Conservation (phyloP, 2,329 filamentous ascomycete genomes). For the Colletotrichum zoysiae region DNA sequence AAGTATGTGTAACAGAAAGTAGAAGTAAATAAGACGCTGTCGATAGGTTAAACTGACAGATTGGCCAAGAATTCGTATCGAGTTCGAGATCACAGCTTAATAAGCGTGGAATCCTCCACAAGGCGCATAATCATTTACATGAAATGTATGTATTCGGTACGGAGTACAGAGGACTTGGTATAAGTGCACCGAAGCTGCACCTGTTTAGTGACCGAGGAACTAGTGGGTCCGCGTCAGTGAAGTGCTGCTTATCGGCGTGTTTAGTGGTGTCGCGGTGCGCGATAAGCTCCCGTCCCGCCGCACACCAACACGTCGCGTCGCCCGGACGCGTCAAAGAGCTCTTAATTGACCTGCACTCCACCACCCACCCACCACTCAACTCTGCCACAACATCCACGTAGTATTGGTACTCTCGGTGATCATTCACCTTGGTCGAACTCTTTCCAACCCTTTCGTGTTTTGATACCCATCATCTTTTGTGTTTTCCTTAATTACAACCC, state of each 20-base stretch:
- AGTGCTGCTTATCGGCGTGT: constrained; percentile 38
- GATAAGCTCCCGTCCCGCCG: constrained; percentile 31
- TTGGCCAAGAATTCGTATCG: background rate
- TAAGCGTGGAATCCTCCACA: background rate
- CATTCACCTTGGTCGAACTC: background rate
- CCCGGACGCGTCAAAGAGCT: constrained; percentile 33
- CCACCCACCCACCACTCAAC: constrained; percentile 12
- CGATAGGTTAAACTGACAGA: background rate
- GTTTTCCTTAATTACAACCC: constrained; percentile 14
- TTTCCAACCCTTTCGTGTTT: constrained; percentile 25
- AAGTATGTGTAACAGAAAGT: background rate
- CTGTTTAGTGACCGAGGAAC: background rate
- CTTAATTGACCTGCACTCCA: constrained; percentile 39
- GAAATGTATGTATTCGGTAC: background rate
- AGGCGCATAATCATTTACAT: background rate
- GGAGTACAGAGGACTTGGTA: background rate
- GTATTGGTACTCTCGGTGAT: constrained; percentile 15
- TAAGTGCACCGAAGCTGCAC: background rate
- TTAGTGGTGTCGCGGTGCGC: constrained; percentile 31
- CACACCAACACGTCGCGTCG: constrained; percentile 39
- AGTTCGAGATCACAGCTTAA: background rate
- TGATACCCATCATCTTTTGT: constrained; percentile 25
- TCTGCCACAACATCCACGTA: constrained; percentile 36
- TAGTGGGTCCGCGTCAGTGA: constrained; percentile 5
- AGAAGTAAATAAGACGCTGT: background rate